Evolutionary conservation across 352 stramenopile genomes (phyloP).

Genomic region (Phytophthora quininea): DNA sequence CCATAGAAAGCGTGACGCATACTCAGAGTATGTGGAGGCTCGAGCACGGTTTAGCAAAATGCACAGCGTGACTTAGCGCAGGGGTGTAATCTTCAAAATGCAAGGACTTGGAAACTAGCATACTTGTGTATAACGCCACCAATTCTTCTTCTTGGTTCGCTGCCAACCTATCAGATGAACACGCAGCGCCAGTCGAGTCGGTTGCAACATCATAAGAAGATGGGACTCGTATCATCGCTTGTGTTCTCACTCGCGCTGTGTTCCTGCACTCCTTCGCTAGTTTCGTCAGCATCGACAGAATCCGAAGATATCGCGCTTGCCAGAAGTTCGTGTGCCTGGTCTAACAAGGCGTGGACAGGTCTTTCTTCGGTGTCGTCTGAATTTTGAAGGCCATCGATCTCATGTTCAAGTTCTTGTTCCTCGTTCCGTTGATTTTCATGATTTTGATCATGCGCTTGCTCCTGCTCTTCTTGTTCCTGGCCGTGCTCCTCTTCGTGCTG

Average conservation of each 20-base stretch:
- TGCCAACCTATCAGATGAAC: not conserved
- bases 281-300: conserved; percentile 7
- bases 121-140: conserved; percentile 6
- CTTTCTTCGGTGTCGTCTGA: not conserved
- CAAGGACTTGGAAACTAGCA: not conserved
- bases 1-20: conserved; percentile 84
- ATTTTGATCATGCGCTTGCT: not conserved
- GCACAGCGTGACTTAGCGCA: conserved; percentile 77
- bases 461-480: not conserved
- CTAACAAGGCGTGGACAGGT: conserved; percentile 7
- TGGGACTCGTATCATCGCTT: too few species aligned
- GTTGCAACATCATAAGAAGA: too few species aligned
- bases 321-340: conserved; percentile 27
- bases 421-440: too few species aligned
- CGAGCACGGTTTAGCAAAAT: conserved; percentile 89
- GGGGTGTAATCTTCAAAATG: not conserved
- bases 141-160: too few species aligned
- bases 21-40: conserved; percentile 90
- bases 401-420: too few species aligned
- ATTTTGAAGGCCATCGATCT: too few species aligned
- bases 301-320: conserved; percentile 11
- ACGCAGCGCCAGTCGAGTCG: too few species aligned
- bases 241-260: not conserved
- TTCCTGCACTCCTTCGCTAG: conserved; percentile 4
- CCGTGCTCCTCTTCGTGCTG: conserved; percentile 2